Evolutionary conservation across 2,329 filamentous ascomycete genomes (phyloP), one percentile per base, ranked within the genome.

Genomic region (Aspergillus novoparasiticus): DNA sequence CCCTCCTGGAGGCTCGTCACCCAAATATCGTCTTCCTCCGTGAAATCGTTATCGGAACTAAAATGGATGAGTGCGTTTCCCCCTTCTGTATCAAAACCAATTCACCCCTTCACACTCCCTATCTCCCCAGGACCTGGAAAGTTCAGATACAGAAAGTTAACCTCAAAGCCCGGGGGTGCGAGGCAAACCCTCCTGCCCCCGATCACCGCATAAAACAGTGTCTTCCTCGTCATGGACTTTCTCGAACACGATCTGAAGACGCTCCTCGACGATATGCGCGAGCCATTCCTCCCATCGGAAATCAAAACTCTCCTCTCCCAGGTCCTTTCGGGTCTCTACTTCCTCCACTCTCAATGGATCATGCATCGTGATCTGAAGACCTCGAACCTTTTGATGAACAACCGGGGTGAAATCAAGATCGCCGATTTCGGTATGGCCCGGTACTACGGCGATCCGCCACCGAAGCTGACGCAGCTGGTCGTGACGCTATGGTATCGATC

Each of bases 391-490:
- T 88, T 99, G 54, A 90, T 99, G 80, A 96, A 93, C 82, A 98
- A 98, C 82, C 91, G 93, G 53, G 95, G 95, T 53, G 89, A 91
- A 76, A 89, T 99, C 78, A 97, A 97, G 79, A 90, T 99, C 67
- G 95, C 95, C 64, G 95, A 99, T 79, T 99, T 99, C 75, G 95
- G 95, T 77, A 97, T 99, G 93, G 94, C 95, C 4, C 87, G 95
- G 32, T 95, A 95, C 80, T 91, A 91, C 61, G 91, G 91, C 57
- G 88, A 92, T 69, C 93, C 94, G 4, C 84, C 89, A 0, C 85
- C 89, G 1, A 90, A 91, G 66, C 85, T 98, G 64, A 98, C 95
- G 2, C 91, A 94, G 75, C 87, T 98, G 54, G 95, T 99, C 66
- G 94, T 98, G 21, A 99, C 95, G 8, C 86, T 99, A 8, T 99